Base-by-base conservation (phyloP, 2,329 filamentous ascomycete genomes). In the Aspergillus oerlinghausenensis region DNA sequence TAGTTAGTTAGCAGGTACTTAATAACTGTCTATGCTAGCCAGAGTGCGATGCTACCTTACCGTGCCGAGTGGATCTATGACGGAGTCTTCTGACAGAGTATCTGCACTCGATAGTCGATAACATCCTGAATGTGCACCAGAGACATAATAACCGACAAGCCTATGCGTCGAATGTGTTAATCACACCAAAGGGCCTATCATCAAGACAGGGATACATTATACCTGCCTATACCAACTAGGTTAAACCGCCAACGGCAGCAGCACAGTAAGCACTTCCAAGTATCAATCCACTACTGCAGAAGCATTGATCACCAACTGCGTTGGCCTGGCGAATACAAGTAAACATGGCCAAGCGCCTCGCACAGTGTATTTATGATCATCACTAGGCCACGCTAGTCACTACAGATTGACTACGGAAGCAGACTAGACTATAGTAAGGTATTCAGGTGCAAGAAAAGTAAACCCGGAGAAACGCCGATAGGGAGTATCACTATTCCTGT, bases 391-490 rank as follows among this genome's bases (percentile, higher is more conserved):
- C 2, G 17, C 32, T 17, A 38, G 32, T 6, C 14, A 38, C 35
- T 23, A 47, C 51, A 9, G 32, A 23, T 11, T 6, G 32, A 38
- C 35, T 23, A 35, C 51, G 9, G 32, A 23, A 19, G 29, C 11
- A 14, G 29, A 35, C 29, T 32, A 43, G 26, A n/a, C 23, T 23
- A 45, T 11, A 35, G 11, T 26, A 26, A 26, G 25, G 25, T 32
- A 35, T 11, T 42, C n/a, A 26, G n/a, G n/a, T 23, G n/a, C 25
- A 7, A 3, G 40, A 19, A 3, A 51, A 40, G 38, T 29, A 42
- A 28, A 23, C 10, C 50, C 54, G 54, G 54, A 52, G 54, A 42
- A 52, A 52, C 4, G 23, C 54, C 54, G 54, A 52, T 26, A 23
- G 40, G 23, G 17, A n/a, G n/a, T n/a, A 45, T 14, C 4, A 11